Evolutionary conservation across 192 early-diverging fungal species (phyloP).

Genomic region (Backusella macrospora): DNA sequence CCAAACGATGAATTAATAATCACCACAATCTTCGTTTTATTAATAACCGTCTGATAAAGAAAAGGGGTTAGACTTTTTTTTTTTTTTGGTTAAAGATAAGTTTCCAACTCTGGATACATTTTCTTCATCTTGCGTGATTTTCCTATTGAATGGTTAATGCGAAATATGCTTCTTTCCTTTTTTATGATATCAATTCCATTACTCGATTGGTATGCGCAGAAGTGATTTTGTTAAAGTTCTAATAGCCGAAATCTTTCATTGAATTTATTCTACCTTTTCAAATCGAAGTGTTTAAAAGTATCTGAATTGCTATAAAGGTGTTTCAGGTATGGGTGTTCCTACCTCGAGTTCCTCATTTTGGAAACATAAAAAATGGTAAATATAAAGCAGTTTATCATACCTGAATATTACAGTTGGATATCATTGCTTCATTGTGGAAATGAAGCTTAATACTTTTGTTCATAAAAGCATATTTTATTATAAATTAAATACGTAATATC

Average conservation of each 20-base stretch:
- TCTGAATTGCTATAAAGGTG: no score
- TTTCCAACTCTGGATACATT: not conserved
- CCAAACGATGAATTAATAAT: not conserved
- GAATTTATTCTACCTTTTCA: not conserved
- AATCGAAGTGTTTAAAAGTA: not conserved
- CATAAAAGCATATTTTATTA: no score
- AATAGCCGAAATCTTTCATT: not conserved
- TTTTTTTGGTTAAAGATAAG: not conserved
- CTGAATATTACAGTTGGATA: no score
- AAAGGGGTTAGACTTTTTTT: not conserved
- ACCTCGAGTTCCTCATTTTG: no score
- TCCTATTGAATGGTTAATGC: not conserved
- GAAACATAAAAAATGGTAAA: no score
- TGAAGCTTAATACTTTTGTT: no score
- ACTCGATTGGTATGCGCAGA: not conserved
- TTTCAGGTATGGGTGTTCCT: no score
- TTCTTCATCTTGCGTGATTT: not conserved
- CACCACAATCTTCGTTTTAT: not conserved
- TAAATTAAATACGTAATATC: no score
- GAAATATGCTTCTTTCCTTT: constrained; percentile 11
- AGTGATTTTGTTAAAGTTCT: not conserved
- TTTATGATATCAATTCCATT: not conserved
- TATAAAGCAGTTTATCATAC: no score
- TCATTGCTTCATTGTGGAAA: no score
- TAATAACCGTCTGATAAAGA: not conserved